These are phyloP conservation scores for Diplogelasinospora grovesii DNA, from an alignment of 495 filamentous ascomycete genomes.

Conservation along the genomic window DNA sequence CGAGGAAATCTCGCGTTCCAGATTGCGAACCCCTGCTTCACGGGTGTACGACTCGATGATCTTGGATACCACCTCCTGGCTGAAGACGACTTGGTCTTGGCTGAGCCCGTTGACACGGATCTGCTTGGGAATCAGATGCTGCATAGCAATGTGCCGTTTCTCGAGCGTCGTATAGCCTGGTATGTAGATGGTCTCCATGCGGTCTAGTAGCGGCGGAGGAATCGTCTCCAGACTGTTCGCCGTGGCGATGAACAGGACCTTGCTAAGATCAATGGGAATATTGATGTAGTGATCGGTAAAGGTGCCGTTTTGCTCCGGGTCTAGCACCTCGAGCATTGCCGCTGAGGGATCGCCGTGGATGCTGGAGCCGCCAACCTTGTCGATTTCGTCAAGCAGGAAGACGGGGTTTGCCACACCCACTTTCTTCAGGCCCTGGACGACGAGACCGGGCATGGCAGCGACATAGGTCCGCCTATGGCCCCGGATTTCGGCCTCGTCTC, in stretches of 20 bases:
- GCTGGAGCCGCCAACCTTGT: slow-evolving; percentile 90
- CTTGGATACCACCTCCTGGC: slow-evolving; percentile 81
- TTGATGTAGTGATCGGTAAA: slow-evolving; percentile 97
- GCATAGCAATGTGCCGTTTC: slow-evolving; percentile 91
- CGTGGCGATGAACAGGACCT: slow-evolving; percentile 97
- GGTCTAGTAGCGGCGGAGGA: slow-evolving; percentile 85
- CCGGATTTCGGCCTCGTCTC: slow-evolving; percentile 95
- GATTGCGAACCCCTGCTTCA: slow-evolving; percentile 93
- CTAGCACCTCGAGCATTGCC: slow-evolving; percentile 97
- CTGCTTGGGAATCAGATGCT: slow-evolving; percentile 93
- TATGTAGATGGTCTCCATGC: slow-evolving; percentile 91
- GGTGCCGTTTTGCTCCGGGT: slow-evolving; percentile 93
- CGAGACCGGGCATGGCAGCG: slow-evolving; percentile 93
- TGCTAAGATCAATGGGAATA: slow-evolving; percentile 92
- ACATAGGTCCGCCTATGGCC: slow-evolving; percentile 97
- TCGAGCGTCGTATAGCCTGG: slow-evolving; percentile 97
- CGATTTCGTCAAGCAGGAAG: slow-evolving; percentile 95
- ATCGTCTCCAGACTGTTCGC: slow-evolving; percentile 96
- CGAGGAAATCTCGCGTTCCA: slow-evolving; percentile 91
- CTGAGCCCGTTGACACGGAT: slow-evolving; percentile 69
- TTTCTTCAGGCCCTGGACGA: slow-evolving; percentile 93
- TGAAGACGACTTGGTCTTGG: slow-evolving; percentile 64
- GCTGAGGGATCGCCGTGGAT: slow-evolving; percentile 95
- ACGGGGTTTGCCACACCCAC: slow-evolving; percentile 95
- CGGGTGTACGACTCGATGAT: slow-evolving; percentile 95